Conservation (phyloP, 1,139 yeast genomes). For the Candida sojae region DNA sequence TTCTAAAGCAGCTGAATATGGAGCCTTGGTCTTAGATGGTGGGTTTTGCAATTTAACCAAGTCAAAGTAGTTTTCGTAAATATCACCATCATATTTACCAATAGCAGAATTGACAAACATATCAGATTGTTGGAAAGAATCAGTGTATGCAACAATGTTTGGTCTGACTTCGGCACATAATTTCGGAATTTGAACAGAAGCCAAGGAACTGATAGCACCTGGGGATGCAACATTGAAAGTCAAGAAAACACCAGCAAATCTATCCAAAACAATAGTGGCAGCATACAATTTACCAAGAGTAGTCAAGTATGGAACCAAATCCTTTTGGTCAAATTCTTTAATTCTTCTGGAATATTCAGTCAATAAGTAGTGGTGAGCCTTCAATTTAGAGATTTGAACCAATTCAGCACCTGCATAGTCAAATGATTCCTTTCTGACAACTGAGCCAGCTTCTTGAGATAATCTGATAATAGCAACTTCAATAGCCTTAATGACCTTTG, state of each 20-base stretch:
- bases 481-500: slow-evolving; percentile 37
- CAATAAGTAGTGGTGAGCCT: slow-evolving; percentile 40
- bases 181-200: slow-evolving; percentile 33
- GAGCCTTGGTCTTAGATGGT: slow-evolving; percentile 38
- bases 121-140: slow-evolving; percentile 50
- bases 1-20: slow-evolving; percentile 37
- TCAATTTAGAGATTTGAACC: slow-evolving; percentile 59
- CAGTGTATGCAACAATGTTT: slow-evolving; percentile 46
- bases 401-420: slow-evolving; percentile 60
- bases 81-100: slow-evolving; percentile 47
- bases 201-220: slow-evolving; percentile 34
- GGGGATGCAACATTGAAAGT: slow-evolving; percentile 36
- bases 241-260: slow-evolving; percentile 42
- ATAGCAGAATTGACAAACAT: slow-evolving; percentile 45
- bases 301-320: slow-evolving; percentile 26
- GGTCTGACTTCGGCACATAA: slow-evolving; percentile 44
- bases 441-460: slow-evolving; percentile 32
- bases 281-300: slow-evolving; percentile 31
- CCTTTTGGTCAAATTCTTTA: slow-evolving; percentile 20
- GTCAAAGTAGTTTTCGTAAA: slow-evolving; percentile 48
- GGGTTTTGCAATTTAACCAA: slow-evolving; percentile 41
- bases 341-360: slow-evolving; percentile 31
- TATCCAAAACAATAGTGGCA: slow-evolving; percentile 34
- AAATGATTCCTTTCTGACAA: slow-evolving; percentile 33
- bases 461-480: slow-evolving; percentile 47